Percentiles rank a stretch among this genome's conserved stretches.
These are phyloP conservation scores for Closterium sp. DNA, from an alignment of 139 green algal species.

Conservation along the genomic window DNA sequence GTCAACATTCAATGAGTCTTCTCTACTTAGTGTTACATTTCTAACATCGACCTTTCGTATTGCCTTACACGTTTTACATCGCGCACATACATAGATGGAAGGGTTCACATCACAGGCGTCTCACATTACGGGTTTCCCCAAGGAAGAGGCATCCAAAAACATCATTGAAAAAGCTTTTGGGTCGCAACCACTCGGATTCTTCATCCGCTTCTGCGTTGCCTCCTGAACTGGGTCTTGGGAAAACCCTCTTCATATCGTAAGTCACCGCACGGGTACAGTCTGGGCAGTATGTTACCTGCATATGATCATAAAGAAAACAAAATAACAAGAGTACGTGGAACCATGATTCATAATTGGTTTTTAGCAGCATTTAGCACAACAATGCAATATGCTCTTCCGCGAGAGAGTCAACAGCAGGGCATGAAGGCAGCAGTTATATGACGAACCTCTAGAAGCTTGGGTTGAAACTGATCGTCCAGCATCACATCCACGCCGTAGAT, in stretches of 20 bases:
- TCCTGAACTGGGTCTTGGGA: not conserved
- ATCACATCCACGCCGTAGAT: constrained; percentile 52
- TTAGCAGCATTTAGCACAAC: no score
- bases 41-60: no score
- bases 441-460: constrained; percentile 50
- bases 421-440: not conserved
- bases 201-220: not conserved
- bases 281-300: constrained; percentile 14
- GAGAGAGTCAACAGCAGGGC: no score
- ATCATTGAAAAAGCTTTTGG: not conserved
- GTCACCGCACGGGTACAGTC: not conserved
- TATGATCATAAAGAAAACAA: not conserved
- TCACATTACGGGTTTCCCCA: not conserved
- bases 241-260: constrained; percentile 11
- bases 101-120: not conserved
- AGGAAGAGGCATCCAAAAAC: constrained; percentile 15
- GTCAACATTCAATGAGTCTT: no score
- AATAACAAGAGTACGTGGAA: not conserved
- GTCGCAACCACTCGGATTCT: not conserved
- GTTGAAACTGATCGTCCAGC: constrained; percentile 40
- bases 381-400: no score
- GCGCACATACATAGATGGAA: no score
- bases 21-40: no score
- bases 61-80: no score
- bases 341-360: no score